A percentile compares a stretch with the other conserved stretches of the same genome.
Evolutionary conservation across 768 basidiomycete species (phyloP).

Genomic region (Boletus patriciae): DNA sequence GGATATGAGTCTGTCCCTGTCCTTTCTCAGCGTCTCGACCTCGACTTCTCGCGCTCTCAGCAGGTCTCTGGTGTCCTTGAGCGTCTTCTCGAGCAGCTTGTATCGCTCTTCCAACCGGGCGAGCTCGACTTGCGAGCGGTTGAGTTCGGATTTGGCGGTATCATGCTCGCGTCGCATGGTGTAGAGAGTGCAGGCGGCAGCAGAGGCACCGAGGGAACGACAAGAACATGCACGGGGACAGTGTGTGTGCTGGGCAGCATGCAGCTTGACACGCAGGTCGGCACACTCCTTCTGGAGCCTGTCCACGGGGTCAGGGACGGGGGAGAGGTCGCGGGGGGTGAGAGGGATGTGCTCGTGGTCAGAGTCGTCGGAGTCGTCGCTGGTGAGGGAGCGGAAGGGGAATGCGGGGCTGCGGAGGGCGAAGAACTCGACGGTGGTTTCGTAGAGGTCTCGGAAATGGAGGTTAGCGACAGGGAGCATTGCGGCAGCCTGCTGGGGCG

Average conservation of each 20-base stretch:
- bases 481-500: constrained; percentile 27
- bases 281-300: constrained; percentile 42
- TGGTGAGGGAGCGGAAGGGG: constrained; percentile 24
- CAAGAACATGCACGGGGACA: constrained; percentile 34
- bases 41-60: constrained; percentile 59
- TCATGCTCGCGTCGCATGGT: constrained; percentile 56
- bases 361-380: constrained; percentile 28
- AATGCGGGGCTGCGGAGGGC: constrained; percentile 42
- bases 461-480: constrained; percentile 50
- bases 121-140: constrained; percentile 53
- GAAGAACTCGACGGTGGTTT: constrained; percentile 61
- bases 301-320: constrained; percentile 42
- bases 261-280: constrained; percentile 45
- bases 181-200: constrained; percentile 42
- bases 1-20: constrained; percentile 33
- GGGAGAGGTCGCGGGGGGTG: constrained; percentile 36
- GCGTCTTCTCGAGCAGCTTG: constrained; percentile 58
- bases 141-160: constrained; percentile 52
- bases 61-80: constrained; percentile 63
- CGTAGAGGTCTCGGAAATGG: constrained; percentile 49
- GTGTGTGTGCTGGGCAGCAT: constrained; percentile 36
- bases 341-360: constrained; percentile 28
- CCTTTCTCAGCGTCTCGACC: constrained; percentile 51
- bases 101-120: constrained; percentile 61
- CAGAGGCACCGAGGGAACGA: constrained; percentile 38